Evolutionary conservation across 106 monocot species (phyloP).

Genomic region (Dendrobium chrysotoxum): DNA sequence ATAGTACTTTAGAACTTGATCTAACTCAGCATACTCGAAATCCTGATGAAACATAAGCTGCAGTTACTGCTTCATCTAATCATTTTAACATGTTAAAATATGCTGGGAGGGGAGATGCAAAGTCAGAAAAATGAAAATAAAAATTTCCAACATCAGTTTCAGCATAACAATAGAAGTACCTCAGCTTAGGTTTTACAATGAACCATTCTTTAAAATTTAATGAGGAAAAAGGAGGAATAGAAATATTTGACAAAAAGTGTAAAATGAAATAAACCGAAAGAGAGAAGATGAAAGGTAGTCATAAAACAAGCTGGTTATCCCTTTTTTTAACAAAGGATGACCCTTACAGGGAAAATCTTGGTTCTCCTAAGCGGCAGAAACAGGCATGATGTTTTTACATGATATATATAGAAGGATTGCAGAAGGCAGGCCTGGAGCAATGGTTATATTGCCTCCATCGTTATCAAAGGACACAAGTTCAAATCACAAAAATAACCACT

Average conservation of each 20-base stretch:
- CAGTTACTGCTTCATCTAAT: not conserved
- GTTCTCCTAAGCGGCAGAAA: not conserved
- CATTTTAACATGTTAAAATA: not conserved
- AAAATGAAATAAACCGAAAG: not conserved
- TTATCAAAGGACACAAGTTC: no score
- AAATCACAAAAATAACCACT: not conserved
- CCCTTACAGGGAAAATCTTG: not conserved
- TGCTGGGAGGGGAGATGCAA: not conserved
- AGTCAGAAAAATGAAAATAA: not conserved
- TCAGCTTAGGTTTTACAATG: not conserved
- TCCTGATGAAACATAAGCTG: constrained; percentile 28
- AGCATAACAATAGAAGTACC: not conserved
- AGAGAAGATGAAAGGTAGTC: no score
- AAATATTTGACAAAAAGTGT: not conserved
- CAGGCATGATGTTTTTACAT: not conserved
- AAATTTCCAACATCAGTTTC: not conserved
- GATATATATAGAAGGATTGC: not conserved
- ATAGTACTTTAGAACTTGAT: constrained; percentile 54
- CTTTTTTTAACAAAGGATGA: no score
- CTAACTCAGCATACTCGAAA: constrained; percentile 47
- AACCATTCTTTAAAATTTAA: not conserved
- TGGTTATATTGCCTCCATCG: no score
- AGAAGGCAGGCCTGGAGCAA: not conserved
- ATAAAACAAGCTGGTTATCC: no score
- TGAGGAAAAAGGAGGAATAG: not conserved